Conservation (phyloP, 306 rosid genomes). For the Clitoria ternatea region DNA sequence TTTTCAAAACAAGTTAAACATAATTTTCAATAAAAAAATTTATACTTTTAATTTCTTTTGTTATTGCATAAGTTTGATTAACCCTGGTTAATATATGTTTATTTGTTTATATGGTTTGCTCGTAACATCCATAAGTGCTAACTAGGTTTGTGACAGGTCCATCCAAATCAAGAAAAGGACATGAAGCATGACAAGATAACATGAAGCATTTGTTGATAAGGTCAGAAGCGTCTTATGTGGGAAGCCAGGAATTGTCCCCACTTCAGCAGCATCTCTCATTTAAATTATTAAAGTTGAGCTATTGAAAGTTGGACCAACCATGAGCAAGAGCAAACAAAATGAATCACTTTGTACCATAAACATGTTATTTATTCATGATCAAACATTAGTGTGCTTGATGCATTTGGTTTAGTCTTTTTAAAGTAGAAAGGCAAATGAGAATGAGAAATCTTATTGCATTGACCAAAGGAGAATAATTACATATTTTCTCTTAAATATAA, state of each 20-base stretch:
- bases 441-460: background rate
- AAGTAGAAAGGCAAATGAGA: background rate
- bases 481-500: background rate
- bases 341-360: background rate
- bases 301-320: background rate
- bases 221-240: background rate
- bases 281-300: background rate
- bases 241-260: background rate
- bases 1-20: no score
- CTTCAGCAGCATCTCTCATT: background rate
- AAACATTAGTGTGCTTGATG: background rate
- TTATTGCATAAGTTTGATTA: no score
- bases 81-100: no score
- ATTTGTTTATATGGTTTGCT: background rate
- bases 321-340: background rate
- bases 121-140: background rate
- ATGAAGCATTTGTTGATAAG: background rate
- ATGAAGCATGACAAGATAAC: background rate
- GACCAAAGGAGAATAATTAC: background rate
- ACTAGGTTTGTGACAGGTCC: background rate
- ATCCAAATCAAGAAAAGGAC: background rate
- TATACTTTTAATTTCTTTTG: no score
- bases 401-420: slow-evolving; percentile 9
- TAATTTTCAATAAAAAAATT: no score
- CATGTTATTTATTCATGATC: background rate